Base-by-base conservation (phyloP, 257 asterid genomes). In the Gentiana dahurica region DNA sequence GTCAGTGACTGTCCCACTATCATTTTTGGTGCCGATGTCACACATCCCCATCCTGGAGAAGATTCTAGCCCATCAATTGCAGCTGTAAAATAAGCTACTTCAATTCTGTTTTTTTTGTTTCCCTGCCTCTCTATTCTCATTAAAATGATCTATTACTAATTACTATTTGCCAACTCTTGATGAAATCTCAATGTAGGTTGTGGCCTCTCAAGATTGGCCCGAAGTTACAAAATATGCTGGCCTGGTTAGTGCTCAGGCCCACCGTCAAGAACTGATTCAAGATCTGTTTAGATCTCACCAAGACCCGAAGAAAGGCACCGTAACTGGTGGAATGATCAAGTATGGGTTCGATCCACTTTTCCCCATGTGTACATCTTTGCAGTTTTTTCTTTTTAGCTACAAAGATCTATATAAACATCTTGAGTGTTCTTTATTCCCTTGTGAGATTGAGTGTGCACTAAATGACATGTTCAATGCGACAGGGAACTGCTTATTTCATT, bases 11-110 rank as follows among this genome's bases (percentile, higher is more conserved):
- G 77, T 24, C 98, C 98, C 33, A 91, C 98, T 6, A 91, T 91
- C 55, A 91, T 91, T 43, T 91, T 91, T 63, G 98, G 98, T 59
- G 98, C 98, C 58, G 98, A 91, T 69, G 98, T 91, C 54, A 91
- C 98, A 39, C 98, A 91, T 69, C 97, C 97, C 35, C 96, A 88
- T 51, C 98, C 97, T 41, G 98, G 98, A 15, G 98, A 91, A 78
- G 98, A 91, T 65, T 81, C 98, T n/a, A 91, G 98, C 62, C 98
- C 98, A 15, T 91, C 98, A 3, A 91, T 91, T 77, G 98, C 98
- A 24, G 98, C 98, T 45, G 98, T 87, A 81, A 5, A 78, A 66
- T 60, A n/a, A 36, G 51, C 35, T 36, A 4, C 1, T 45, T 0
- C 45, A 3, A 3, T 7, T 36, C n/a, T 53, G 5, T 6, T 12